Evolutionary conservation across 2,329 filamentous ascomycete species (phyloP), one percentile per base, ranked within the genome.

Genomic region (Hypoxylon sp.): DNA sequence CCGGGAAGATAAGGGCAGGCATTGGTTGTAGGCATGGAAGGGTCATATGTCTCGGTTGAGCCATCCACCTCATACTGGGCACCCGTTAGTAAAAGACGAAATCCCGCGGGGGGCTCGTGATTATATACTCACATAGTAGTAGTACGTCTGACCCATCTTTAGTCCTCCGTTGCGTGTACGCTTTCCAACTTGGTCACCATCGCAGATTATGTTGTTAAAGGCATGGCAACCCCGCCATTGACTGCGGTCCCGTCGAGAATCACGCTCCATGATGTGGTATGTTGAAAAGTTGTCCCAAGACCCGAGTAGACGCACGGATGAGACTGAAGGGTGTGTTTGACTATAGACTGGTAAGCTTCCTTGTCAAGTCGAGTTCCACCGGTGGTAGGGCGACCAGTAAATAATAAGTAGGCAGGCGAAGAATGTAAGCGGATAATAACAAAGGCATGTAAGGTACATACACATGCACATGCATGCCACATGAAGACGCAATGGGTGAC

Each of bases 231-330:
- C 95, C 76, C 90, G 90, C 94, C 94, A 98, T 79, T 93, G 89
- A 69, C 90, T 89, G 64, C 85, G 85, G 72, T 93, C 92, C 73
- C 92, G 89, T 77, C 92, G 89, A 70, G 82, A 83, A 81, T 98
- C 95, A 74, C 90, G 88, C 78, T 95, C 89, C 90, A 98, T 94
- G 50, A 84, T 84, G 83, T 97, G 95, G 54, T 89, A 84, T 76
- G 87, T 89, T 67, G 86, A 85, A 81, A 98, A 98, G 83, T 97
- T 97, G 83, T 98, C 94, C 95, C 95, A 98, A 70, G 94, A 97
- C 69, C 95, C 95, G 74, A 96, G 86, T 50, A 98, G 86, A 76
- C 92, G 89, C 72, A 98, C 92, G 48, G 91, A 91, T 70, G 86
- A 85, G 69, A 89, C 86, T 56, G 87, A 85, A 70, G 87, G 85